Base-by-base conservation (phyloP, 225 moss, liverwort and hornwort species). In the Takakia lepidozioides region DNA sequence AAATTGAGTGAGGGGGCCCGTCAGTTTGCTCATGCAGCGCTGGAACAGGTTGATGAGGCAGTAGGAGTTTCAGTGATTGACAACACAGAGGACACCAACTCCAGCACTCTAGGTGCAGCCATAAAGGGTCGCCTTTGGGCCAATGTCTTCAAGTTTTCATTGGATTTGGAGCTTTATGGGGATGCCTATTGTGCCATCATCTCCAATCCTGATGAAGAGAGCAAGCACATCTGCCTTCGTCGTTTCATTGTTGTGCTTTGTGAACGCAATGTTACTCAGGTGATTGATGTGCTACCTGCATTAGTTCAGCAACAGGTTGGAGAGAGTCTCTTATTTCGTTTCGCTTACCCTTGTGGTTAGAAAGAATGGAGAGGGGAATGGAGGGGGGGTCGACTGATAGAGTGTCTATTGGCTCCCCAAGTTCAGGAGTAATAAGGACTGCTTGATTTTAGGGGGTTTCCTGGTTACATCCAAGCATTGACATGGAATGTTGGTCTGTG, bases 71-170 rank as follows among this genome's bases (percentile, higher is more conserved):
- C 74, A 60, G 67, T 74, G 19, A 55, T 73, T 53, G 80, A 82
- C 19, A 59, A 45, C 44, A 47, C 57, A 25, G 86, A 66, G 45
- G 72, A 61, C 4, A 54, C 48, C 41, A 64, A 74, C 54, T 57
- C 81, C 3, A 66, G 53, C 58, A 49, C 46, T 49, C 61, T 69
- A 48, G 66, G 71, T 35, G 81, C 61, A 38, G 60, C 75, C 46
- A 65, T 89, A 27, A 91, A 91, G 62, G 98, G 98, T 36, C 84
- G 98, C 57, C 74, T 98, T 46, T 98, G 98, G 98, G 90, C 91
- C 19, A 98, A 98, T 43, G 65, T 98, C 34, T 98, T 91, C 68
- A 98, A 87, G 67, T 98, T 98, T 44, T 98, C 91, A 23, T 65
- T 98, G 39, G 98, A 98, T 52, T 55, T 98, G n/a, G 78, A 98